Conservation (phyloP, 208 protist genomes). For the Trypanosoma platydactyli region DNA sequence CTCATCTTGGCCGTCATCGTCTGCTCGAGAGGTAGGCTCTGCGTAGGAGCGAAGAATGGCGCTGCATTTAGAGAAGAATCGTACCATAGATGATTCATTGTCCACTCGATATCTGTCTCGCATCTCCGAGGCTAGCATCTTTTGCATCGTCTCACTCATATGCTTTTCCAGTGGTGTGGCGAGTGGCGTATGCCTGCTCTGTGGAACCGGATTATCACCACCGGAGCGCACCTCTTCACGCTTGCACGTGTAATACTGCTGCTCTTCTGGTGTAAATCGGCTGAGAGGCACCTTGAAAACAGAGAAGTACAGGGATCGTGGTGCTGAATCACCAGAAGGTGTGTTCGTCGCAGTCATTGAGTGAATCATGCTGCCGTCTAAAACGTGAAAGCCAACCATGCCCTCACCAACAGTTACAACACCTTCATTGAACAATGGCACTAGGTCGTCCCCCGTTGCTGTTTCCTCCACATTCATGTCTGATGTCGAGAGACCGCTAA, state of each 20-base stretch:
- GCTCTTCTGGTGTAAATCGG: constrained; percentile 50
- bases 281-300: constrained; percentile 65
- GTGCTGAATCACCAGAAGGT: constrained; percentile 6
- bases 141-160: constrained; percentile 30
- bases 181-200: not conserved
- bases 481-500: not conserved
- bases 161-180: constrained; percentile 12
- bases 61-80: constrained; percentile 58
- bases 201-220: not conserved
- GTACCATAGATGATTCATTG: constrained; percentile 32
- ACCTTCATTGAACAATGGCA: not conserved
- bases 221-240: constrained; percentile 56
- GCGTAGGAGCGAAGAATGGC: constrained; percentile 51
- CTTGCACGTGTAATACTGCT: constrained; percentile 58
- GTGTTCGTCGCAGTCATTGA: constrained; percentile 32
- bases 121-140: constrained; percentile 33
- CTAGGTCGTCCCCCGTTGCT: not conserved
- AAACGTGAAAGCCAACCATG: constrained; percentile 43
- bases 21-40: not conserved
- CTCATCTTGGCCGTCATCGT: constrained; percentile 14
- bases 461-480: not conserved
- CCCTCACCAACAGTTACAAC: constrained; percentile 22
- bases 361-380: constrained; percentile 56
- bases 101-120: constrained; percentile 26
- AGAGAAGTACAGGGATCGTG: constrained; percentile 52